These are phyloP conservation scores for Coniochaeta pulveracea DNA, from an alignment of 2,329 filamentous ascomycete genomes.

Conservation along the genomic window DNA sequence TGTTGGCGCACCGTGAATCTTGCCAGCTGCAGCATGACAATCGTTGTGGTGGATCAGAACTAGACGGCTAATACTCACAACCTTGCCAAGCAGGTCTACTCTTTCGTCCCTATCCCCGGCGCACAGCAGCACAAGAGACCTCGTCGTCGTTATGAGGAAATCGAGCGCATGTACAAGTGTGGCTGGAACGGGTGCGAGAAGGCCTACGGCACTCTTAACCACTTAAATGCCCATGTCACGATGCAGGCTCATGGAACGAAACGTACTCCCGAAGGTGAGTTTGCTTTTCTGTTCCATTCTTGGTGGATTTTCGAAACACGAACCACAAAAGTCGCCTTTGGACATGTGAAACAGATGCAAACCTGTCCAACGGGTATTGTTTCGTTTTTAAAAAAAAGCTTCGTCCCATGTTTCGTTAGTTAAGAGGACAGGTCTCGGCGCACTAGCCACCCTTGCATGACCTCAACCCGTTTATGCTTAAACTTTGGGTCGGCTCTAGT, in stretches of 20 bases:
- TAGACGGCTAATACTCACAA: too few relatives aligned
- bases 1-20: too few relatives aligned
- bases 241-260: slow-evolving; percentile 97
- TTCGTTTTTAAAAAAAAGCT: not conserved
- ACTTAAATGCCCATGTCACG: slow-evolving; percentile 94
- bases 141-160: slow-evolving; percentile 88
- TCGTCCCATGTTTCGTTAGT: too few relatives aligned
- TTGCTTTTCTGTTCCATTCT: slow-evolving; percentile 7
- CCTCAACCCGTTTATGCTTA: not conserved
- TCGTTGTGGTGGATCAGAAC: too few relatives aligned
- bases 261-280: slow-evolving; percentile 90
- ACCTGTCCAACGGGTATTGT: not conserved
- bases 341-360: too few relatives aligned
- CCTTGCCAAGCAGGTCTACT: slow-evolving; percentile 95
- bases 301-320: not conserved
- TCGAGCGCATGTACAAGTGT: slow-evolving; percentile 99
- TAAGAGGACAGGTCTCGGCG: not conserved
- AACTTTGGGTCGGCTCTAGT: slow-evolving; percentile 9
- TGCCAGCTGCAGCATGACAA: too few relatives aligned
- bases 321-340: too few relatives aligned
- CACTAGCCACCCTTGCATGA: not conserved
- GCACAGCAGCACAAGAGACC: slow-evolving; percentile 96
- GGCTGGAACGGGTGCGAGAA: slow-evolving; percentile 98
- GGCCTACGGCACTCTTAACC: slow-evolving; percentile 94
- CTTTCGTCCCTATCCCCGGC: slow-evolving; percentile 93